These are phyloP conservation scores for Alloascoidea hylecoeti DNA, from an alignment of 805 yeast genomes.

Conservation along the genomic window DNA sequence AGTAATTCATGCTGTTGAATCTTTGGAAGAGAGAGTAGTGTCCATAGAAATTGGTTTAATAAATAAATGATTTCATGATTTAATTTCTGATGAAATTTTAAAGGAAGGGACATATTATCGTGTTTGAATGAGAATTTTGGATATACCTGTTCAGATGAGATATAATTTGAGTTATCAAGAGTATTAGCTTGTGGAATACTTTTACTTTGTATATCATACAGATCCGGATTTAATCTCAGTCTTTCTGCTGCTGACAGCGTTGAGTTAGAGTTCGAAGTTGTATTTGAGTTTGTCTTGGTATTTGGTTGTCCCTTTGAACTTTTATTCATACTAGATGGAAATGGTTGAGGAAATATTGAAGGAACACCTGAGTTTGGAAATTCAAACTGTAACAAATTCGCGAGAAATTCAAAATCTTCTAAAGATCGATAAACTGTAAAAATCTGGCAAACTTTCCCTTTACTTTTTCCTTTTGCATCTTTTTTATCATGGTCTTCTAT, in stretches of 20 bases:
- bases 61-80: conserved; percentile 24
- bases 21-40: conserved; percentile 24
- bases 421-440: conserved; percentile 14
- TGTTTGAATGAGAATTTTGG: too few relatives aligned
- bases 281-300: too few relatives aligned
- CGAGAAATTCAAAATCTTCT: conserved; percentile 17
- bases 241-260: too few relatives aligned
- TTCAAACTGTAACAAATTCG: conserved; percentile 17
- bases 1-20: conserved; percentile 21
- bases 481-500: not conserved
- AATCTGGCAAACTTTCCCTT: not conserved
- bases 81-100: conserved; percentile 14
- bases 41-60: conserved; percentile 32
- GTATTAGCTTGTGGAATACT: not conserved
- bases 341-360: conserved; percentile 7
- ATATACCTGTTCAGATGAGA: too few relatives aligned
- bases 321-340: too few relatives aligned
- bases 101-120: conserved; percentile 14
- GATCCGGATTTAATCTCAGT: too few relatives aligned
- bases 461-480: not conserved
- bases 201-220: too few relatives aligned
- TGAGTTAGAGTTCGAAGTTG: too few relatives aligned
- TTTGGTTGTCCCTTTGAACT: not conserved
- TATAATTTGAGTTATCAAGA: conserved; percentile 13
- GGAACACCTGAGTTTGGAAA: conserved; percentile 23